These are phyloP conservation scores for Mycena amicta DNA, from an alignment of 768 basidiomycete genomes.

Conservation along the genomic window DNA sequence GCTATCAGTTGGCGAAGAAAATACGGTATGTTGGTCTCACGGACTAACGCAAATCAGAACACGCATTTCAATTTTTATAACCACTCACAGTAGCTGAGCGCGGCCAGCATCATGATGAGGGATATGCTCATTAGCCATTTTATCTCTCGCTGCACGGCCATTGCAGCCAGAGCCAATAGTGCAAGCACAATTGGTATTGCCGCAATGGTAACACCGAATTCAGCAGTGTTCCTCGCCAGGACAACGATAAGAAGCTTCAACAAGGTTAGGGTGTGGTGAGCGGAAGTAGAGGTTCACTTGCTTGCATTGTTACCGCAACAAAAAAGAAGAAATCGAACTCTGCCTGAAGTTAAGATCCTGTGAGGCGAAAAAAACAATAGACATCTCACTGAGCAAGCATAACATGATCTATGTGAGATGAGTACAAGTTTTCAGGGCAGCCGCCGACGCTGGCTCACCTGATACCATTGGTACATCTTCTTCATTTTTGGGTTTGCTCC, in stretches of 20 bases:
- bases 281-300: slow-evolving; percentile 21
- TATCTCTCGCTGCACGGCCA: slow-evolving; percentile 79
- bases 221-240: slow-evolving; percentile 59
- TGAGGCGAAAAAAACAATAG: background rate
- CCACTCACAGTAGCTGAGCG: slow-evolving; percentile 75
- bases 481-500: slow-evolving; percentile 86
- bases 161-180: slow-evolving; percentile 63
- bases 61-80: background rate
- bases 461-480: slow-evolving; percentile 87
- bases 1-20: too few species aligned
- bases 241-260: slow-evolving; percentile 82
- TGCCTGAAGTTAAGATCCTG: background rate
- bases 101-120: slow-evolving; percentile 76
- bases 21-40: too few species aligned
- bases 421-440: background rate
- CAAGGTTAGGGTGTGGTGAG: slow-evolving; percentile 1
- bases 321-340: slow-evolving; percentile 86
- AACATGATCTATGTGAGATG: slow-evolving; percentile 57
- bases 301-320: slow-evolving; percentile 88
- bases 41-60: slow-evolving; percentile 10
- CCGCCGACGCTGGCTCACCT: slow-evolving; percentile 37
- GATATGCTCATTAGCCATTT: slow-evolving; percentile 82
- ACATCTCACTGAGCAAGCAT: slow-evolving; percentile 66
- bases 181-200: slow-evolving; percentile 80
- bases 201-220: slow-evolving; percentile 81